phyloP scores from a whole-genome alignment of 768 basidiomycete genomes.

The Leccinum truebloodii region DNA sequence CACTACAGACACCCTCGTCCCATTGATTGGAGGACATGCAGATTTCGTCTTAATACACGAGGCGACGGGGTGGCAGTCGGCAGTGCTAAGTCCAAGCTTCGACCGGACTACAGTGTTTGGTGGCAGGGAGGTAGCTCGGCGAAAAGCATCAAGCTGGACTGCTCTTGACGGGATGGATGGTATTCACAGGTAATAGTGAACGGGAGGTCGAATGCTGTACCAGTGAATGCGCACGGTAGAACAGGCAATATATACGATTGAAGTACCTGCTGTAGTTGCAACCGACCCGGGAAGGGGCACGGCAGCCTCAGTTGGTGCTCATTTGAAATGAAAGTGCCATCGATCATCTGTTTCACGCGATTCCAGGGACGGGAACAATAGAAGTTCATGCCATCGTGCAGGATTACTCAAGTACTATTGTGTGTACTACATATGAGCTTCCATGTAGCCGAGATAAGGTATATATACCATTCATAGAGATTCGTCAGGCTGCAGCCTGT shows the following conservation, averaged over 20 bases:
- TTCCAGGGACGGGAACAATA: constrained; percentile 12
- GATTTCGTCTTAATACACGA: constrained; percentile 63
- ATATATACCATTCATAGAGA: neutral
- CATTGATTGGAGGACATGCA: constrained; percentile 45
- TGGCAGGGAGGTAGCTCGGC: constrained; percentile 18
- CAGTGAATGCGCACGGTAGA: neutral
- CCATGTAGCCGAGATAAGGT: constrained; percentile 12
- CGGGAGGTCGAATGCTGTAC: constrained; percentile 3
- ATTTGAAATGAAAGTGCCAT: neutral
- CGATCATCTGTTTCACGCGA: neutral
- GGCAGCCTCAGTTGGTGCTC: neutral
- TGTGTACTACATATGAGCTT: neutral
- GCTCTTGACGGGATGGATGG: constrained; percentile 15
- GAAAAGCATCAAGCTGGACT: constrained; percentile 21
- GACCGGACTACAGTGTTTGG: constrained; percentile 20
- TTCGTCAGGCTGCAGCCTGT: neutral
- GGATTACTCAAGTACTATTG: neutral
- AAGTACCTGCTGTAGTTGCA: neutral
- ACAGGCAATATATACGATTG: constrained; percentile 1
- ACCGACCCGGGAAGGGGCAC: neutral
- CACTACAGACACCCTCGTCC: constrained; percentile 30
- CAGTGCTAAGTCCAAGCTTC: constrained; percentile 48
- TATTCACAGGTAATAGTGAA: neutral
- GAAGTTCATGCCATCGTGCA: neutral
- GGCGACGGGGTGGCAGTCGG: constrained; percentile 43